Percentiles rank a stretch among this genome's conserved stretches.
Conservation (phyloP, 305 asterid species). For the Withania somnifera region DNA sequence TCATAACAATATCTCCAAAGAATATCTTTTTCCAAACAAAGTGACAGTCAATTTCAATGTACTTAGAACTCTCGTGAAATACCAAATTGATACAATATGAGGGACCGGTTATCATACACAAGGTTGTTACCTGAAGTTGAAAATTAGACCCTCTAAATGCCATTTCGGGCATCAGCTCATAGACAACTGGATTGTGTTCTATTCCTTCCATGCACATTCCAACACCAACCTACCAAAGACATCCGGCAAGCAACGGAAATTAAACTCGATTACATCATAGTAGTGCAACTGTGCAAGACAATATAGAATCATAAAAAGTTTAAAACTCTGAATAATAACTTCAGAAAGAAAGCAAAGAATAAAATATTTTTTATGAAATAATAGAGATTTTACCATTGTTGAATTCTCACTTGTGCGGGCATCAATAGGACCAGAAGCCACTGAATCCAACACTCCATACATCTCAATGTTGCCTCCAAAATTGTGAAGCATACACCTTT, state of each 20-base stretch:
- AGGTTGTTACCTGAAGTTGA: constrained; percentile 47
- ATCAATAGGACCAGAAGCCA: constrained; percentile 87
- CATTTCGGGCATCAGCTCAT: constrained; percentile 97
- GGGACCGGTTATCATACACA: no score
- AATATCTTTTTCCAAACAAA: no score
- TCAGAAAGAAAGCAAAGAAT: neutral
- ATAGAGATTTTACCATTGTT: constrained; percentile 49
- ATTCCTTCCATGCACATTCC: constrained; percentile 99
- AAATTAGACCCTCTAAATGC: constrained; percentile 59
- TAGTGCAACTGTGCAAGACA: neutral
- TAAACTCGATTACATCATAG: neutral
- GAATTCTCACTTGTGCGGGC: constrained; percentile 80
- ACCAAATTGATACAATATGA: neutral
- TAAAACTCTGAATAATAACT: neutral
- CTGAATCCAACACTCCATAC: constrained; percentile 87
- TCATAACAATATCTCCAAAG: no score
- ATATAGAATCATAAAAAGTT: neutral
- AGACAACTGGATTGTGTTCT: constrained; percentile 92
- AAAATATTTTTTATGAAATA: neutral
- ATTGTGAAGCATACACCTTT: constrained; percentile 98
- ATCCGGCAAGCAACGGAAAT: neutral
- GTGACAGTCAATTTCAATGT: no score
- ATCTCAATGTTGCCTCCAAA: constrained; percentile 97
- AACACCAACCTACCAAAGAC: constrained; percentile 68
- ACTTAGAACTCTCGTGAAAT: neutral